Conservation (phyloP, 352 stramenopile genomes). For the Phytopythium kandeliae region DNA sequence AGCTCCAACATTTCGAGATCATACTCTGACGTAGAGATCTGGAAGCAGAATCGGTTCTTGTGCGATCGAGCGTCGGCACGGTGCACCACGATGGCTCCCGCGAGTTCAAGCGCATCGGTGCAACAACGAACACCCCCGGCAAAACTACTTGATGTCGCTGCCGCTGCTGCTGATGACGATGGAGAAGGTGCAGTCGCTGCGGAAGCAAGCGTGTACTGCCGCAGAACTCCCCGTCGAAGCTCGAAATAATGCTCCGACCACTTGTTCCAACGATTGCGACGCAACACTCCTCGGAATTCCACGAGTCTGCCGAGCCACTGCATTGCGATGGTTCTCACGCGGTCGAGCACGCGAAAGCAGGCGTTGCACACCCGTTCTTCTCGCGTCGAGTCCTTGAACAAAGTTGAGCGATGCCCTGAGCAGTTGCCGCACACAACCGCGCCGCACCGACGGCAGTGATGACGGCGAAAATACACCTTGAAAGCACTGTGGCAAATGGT, state of each 20-base stretch:
- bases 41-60: conserved; percentile 77
- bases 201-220: conserved; percentile 70
- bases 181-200: conserved; percentile 4
- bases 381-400: conserved; percentile 61
- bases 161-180: background rate
- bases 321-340: conserved; percentile 58
- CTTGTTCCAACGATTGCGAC: conserved; percentile 68
- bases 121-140: conserved; percentile 20
- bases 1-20: conserved; percentile 12
- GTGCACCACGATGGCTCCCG: conserved; percentile 79
- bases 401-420: conserved; percentile 51
- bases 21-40: conserved; percentile 64
- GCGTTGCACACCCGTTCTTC: conserved; percentile 66
- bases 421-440: conserved; percentile 75
- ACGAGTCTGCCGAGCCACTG: conserved; percentile 68
- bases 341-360: conserved; percentile 61
- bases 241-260: conserved; percentile 83
- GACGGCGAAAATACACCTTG: conserved; percentile 69
- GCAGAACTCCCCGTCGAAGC: conserved; percentile 63
- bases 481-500: conserved; percentile 64
- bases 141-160: background rate
- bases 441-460: conserved; percentile 79
- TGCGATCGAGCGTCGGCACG: conserved; percentile 56
- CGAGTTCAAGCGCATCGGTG: conserved; percentile 60
- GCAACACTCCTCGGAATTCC: conserved; percentile 63